Evolutionary conservation across 495 filamentous ascomycete genomes (phyloP), one percentile per base, ranked within the genome.

Genomic region (Aspergillus cavernicola): DNA sequence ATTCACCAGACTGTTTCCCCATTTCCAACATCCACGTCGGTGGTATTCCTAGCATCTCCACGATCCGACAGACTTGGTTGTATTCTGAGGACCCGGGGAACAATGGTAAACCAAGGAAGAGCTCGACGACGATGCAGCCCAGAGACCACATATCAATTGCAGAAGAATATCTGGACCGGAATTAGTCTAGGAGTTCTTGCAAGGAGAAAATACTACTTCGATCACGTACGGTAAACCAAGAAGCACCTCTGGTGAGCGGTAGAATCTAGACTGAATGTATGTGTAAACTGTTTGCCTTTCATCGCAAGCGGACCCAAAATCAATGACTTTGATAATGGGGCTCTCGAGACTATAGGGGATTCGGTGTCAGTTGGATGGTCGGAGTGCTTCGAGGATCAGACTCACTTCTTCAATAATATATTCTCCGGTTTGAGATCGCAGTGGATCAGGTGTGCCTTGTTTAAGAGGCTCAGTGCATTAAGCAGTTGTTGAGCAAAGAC

Each of bases 121-220:
- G 80, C 67, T 99, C 95, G 23, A 99, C 95, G 18, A 99, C 95
- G 53, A 99, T 99, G 68, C 95, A 99, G 23, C 95, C 95, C 38
- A 99, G 75, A 9, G 95, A 99, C 95, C 95, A 99, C 95, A 99
- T 97, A 63, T 99, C 95, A 64, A 99, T 99, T 15, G 95, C 93
- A 28, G 95, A 97, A 7, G 93, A 97, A 63, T 99, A 96, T n/a
- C 83, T 86, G 53, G 19, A 23, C 29, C 13, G 9, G 32, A 28
- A 26, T 53, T 37, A 50, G 31, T 48, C 29, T 3, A 37, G 44
- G 32, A 47, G 24, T 8, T 40, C 18, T 18, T 12, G 36, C 16
- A 19, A 11, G 47, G 39, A 1, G 19, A 19, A 24, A 32, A n/a
- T 22, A 41, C 11, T 42, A 28, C 28, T 38, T 10, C 6, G 48